Evolutionary conservation across 2,329 filamentous ascomycete species (phyloP), one percentile per base, ranked within the genome.

Genomic region (Pseudogymnoascus sp.): DNA sequence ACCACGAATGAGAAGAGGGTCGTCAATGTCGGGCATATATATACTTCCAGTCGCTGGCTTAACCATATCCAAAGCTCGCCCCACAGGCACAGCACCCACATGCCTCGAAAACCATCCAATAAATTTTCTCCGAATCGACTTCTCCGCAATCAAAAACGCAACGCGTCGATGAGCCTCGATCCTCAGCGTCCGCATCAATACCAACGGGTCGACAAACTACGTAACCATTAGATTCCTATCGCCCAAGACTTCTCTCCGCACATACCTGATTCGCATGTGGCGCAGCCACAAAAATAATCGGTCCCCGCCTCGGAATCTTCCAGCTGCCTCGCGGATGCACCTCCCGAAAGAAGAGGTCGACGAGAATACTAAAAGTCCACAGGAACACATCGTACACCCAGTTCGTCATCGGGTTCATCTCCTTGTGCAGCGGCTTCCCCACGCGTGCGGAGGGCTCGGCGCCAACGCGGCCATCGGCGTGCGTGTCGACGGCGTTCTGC

Each of bases 341-440:
- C 76, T 99, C 94, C 67, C 94, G 88, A 79, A 99, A 99, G 83
- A 99, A 99, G 67, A 97, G 85, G 75, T 99, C 94, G 66, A 95
- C 86, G 59, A 97, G 80, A 65, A 97, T 83, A 41, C 87, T 89
- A 72, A 91, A 88, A 57, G 81, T 80, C 81, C 89, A 91, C 32
- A 92, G 79, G 70, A 91, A 88, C 62, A 86, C 79, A 76, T 92
- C 89, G 73, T 92, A 92, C 66, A 87, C 86, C 79, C 83, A 88
- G 67, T 83, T 81, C 69, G 84, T 85, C 85, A 89, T 88, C 59
- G 84, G 84, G 67, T 85, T 84, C 47, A 84, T 76, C 72, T 87
- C 83, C 71, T 83, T 83, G 63, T 70, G 67, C 32, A 64, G 62
- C 5, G 47, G 32, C 28, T 63, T 62, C 34, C 47, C 47, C 25